Evolutionary conservation across 305 asterid genomes (phyloP).

Genomic region (Solanum hybrid): DNA sequence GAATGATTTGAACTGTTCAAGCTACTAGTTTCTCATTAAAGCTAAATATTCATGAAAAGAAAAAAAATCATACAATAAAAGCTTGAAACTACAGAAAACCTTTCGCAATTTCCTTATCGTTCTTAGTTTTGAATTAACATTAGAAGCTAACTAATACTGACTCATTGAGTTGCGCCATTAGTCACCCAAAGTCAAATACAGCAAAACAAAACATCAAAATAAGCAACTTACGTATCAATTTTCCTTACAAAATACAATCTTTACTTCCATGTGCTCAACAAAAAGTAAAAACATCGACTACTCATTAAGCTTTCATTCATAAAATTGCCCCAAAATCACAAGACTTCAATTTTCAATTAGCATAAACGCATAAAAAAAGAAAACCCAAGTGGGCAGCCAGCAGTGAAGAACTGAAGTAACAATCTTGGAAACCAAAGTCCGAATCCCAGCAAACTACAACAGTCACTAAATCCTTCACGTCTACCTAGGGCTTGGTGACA

Average conservation of each 20-base stretch:
- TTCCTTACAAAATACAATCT: background rate
- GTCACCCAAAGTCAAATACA: background rate
- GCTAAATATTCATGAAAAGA: background rate
- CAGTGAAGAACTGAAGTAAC: background rate
- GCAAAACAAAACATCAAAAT: background rate
- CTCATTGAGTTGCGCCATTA: background rate
- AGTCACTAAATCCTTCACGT: background rate
- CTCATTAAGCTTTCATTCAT: background rate
- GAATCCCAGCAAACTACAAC: background rate
- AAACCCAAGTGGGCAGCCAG: background rate
- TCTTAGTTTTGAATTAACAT: background rate
- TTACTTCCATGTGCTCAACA: background rate
- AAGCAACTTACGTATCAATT: background rate
- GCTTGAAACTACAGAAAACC: background rate
- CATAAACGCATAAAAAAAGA: background rate
- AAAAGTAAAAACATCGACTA: background rate
- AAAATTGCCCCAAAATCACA: background rate
- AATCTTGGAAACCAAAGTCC: background rate
- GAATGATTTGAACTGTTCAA: background rate
- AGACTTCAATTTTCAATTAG: background rate
- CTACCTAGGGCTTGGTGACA: background rate
- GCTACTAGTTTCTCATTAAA: background rate
- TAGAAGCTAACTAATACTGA: background rate
- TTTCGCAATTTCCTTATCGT: background rate
- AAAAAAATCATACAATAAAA: background rate